Evolutionary conservation across 2,329 filamentous ascomycete species (phyloP).

Genomic region (Fusarium redolens): DNA sequence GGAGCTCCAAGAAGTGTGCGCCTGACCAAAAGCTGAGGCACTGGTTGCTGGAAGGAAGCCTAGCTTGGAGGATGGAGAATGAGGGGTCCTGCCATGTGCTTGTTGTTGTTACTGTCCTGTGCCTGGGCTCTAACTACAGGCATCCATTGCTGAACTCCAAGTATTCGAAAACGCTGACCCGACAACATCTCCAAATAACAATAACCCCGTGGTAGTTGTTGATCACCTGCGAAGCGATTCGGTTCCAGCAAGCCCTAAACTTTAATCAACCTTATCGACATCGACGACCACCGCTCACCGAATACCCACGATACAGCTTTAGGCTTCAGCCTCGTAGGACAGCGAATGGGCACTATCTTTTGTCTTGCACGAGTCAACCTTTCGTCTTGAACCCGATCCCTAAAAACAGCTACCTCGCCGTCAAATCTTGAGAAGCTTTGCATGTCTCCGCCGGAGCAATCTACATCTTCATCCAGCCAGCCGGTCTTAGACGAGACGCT

Average conservation of each 20-base stretch:
- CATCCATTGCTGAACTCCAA: conserved; percentile 3
- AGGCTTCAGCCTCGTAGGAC: conserved; percentile 34
- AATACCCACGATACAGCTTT: conserved; percentile 27
- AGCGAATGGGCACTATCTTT: conserved; percentile 40
- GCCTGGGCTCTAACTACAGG: neutral
- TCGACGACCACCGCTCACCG: neutral
- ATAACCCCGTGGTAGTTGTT: neutral
- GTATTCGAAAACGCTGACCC: conserved; percentile 30
- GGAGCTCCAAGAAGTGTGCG: conserved; percentile 15
- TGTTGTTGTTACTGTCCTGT: neutral
- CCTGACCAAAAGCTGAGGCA: conserved; percentile 39
- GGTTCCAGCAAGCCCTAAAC: neutral
- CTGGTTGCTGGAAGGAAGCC: conserved; percentile 7
- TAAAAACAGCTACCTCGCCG: neutral
- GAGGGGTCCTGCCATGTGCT: conserved; percentile 34
- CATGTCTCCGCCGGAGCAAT: conserved; percentile 53
- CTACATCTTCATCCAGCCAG: conserved; percentile 44
- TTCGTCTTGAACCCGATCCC: conserved; percentile 15
- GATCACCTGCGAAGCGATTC: neutral
- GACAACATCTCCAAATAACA: conserved; percentile 28
- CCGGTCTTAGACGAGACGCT: conserved; percentile 46
- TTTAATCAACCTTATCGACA: neutral
- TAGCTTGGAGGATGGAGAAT: conserved; percentile 13
- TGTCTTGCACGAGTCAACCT: conserved; percentile 19
- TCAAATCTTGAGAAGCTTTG: conserved; percentile 40